A percentile compares a stretch with the other conserved stretches of the same genome.
Conservation (phyloP, 2,329 filamentous ascomycete species). For the Aspergillus terreus region DNA sequence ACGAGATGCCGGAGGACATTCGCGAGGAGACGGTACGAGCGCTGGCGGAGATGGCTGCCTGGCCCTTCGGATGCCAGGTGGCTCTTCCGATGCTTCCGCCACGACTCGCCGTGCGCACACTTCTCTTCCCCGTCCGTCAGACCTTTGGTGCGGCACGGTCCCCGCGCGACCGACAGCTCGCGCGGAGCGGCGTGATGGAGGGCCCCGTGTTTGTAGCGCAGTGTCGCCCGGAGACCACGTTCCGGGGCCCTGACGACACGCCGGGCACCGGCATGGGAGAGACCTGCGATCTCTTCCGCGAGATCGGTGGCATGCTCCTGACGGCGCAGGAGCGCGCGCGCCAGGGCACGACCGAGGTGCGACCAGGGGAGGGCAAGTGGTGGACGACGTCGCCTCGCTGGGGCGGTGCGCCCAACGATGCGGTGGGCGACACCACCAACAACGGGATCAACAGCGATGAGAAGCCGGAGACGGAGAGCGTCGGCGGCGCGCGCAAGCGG, state of each 20-base stretch:
- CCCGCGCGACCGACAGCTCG: conserved; percentile 50
- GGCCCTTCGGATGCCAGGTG: conserved; percentile 56
- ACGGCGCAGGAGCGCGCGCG: conserved; percentile 59
- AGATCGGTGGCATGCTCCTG: conserved; percentile 55
- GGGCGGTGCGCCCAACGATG: conserved; percentile 47
- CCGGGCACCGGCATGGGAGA: conserved; percentile 32
- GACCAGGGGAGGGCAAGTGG: conserved; percentile 56
- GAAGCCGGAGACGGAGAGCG: conserved; percentile 20
- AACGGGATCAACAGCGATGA: conserved; percentile 27
- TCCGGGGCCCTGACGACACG: conserved; percentile 37
- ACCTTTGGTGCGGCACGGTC: conserved; percentile 52
- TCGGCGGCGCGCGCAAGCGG: conserved; percentile 37
- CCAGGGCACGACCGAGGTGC: conserved; percentile 49
- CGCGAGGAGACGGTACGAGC: conserved; percentile 54
- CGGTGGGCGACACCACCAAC: conserved; percentile 22
- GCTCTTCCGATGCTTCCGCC: conserved; percentile 45
- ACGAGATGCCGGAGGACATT: conserved; percentile 57
- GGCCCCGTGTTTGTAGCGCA: conserved; percentile 57
- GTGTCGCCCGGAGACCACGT: conserved; percentile 53
- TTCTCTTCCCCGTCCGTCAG: conserved; percentile 56
- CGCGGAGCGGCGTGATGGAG: conserved; percentile 54
- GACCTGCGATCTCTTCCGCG: conserved; percentile 54
- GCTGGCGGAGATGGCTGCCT: conserved; percentile 56
- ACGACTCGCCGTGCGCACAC: conserved; percentile 45
- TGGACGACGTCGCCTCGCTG: conserved; percentile 56